Evolutionary conservation across 2,329 filamentous ascomycete genomes (phyloP).

Genomic region (Verticillium isaacii): DNA sequence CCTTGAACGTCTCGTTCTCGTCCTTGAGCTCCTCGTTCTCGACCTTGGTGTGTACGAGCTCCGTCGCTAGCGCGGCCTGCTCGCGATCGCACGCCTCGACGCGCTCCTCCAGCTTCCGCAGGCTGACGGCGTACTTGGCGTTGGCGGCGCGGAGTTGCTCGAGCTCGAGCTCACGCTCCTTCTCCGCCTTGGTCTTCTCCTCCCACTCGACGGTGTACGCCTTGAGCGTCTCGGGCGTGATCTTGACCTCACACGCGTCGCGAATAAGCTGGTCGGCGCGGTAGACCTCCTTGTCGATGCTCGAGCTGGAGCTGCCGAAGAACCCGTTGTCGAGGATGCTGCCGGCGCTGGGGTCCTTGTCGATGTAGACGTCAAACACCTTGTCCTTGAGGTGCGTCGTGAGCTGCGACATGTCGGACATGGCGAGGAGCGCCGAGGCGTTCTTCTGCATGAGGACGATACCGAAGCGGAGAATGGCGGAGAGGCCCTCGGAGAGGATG

Average conservation of each 20-base stretch:
- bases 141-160: constrained; percentile 67
- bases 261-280: constrained; percentile 88
- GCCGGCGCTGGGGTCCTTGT: constrained; percentile 85
- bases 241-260: constrained; percentile 83
- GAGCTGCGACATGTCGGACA: constrained; percentile 87
- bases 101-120: constrained; percentile 83
- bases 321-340: constrained; percentile 95
- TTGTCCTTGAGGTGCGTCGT: constrained; percentile 91
- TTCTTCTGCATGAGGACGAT: constrained; percentile 97
- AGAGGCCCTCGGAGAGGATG: constrained; percentile 87
- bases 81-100: constrained; percentile 85
- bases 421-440: constrained; percentile 66
- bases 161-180: constrained; percentile 77
- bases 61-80: constrained; percentile 84
- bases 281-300: constrained; percentile 91
- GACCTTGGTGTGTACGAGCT: constrained; percentile 87
- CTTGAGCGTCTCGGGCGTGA: constrained; percentile 78
- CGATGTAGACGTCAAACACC: constrained; percentile 94
- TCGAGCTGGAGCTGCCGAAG: constrained; percentile 88
- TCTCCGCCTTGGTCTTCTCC: constrained; percentile 78
- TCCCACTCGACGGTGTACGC: constrained; percentile 86
- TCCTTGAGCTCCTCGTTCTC: constrained; percentile 88
- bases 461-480: constrained; percentile 90
- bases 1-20: constrained; percentile 80
- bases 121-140: constrained; percentile 61